A percentile compares a stretch with the other conserved stretches of the same genome.
These are phyloP conservation scores for Penicillium flavigenum DNA, from an alignment of 495 filamentous ascomycete species.

Conservation along the genomic window DNA sequence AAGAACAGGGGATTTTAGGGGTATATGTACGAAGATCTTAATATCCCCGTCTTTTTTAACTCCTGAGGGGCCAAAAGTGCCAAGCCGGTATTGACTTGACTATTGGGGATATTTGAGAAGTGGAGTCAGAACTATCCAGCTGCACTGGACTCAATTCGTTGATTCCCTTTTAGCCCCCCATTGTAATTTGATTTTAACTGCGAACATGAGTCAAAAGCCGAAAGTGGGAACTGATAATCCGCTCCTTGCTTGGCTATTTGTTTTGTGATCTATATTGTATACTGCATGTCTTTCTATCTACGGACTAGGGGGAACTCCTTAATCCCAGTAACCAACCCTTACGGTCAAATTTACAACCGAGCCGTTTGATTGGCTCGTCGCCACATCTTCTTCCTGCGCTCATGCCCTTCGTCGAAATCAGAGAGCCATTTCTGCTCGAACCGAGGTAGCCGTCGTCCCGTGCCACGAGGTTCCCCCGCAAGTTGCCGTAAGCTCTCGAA, in stretches of 20 bases:
- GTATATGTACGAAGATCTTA: too few relatives aligned
- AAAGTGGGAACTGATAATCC: neutral
- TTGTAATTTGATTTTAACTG: neutral
- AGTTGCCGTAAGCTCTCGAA: slow-evolving; percentile 50
- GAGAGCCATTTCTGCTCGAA: slow-evolving; percentile 51
- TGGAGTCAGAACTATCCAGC: slow-evolving; percentile 1
- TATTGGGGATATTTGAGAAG: slow-evolving; percentile 8
- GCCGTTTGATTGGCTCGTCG: slow-evolving; percentile 35
- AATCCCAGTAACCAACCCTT: neutral
- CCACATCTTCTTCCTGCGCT: slow-evolving; percentile 53
- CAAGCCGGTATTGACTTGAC: slow-evolving; percentile 3
- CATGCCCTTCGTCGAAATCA: slow-evolving; percentile 49
- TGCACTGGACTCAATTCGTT: neutral
- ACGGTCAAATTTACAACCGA: slow-evolving; percentile 14
- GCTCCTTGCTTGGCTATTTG: slow-evolving; percentile 1
- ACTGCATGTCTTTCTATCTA: neutral
- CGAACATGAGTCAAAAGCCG: neutral
- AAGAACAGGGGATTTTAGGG: neutral
- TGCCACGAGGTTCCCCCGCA: slow-evolving; percentile 44
- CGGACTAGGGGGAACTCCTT: neutral
- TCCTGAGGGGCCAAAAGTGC: slow-evolving; percentile 6
- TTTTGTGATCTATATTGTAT: slow-evolving; percentile 1
- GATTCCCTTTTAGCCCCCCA: neutral
- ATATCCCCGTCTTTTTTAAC: neutral
- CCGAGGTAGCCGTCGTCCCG: slow-evolving; percentile 44